Percentiles rank a stretch among this genome's conserved stretches.
These are phyloP conservation scores for Polytrichum commune DNA, from an alignment of 225 moss, liverwort and hornwort species.

Conservation along the genomic window DNA sequence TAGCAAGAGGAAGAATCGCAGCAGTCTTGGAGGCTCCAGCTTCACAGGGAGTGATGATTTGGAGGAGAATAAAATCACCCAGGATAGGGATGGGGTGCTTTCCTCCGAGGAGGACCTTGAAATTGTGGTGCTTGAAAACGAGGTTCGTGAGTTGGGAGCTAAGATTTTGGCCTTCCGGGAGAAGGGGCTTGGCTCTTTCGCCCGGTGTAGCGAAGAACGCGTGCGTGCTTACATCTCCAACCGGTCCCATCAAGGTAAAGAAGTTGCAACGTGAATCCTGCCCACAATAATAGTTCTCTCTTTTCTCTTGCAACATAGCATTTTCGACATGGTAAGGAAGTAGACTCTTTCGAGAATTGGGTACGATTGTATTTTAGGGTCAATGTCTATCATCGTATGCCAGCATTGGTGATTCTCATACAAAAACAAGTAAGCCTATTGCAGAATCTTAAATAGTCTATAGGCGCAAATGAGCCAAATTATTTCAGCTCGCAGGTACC, in stretches of 20 bases:
- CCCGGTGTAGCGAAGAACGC: constrained; percentile 22
- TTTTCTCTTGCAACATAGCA: neutral
- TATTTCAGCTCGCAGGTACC: no score
- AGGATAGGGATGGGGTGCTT: neutral
- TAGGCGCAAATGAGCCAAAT: no score
- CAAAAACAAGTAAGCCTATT: no score
- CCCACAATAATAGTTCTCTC: neutral
- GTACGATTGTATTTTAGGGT: no score
- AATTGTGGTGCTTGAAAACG: constrained; percentile 22
- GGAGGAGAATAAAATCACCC: neutral
- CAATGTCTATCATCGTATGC: no score
- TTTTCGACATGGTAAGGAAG: no score
- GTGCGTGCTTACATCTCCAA: neutral
- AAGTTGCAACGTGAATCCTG: neutral
- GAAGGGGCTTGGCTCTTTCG: constrained; percentile 40
- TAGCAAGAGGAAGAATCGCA: neutral
- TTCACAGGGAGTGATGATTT: neutral
- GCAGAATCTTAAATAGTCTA: no score
- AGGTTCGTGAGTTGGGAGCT: constrained; percentile 31
- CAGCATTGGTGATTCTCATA: no score
- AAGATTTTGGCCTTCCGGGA: constrained; percentile 37
- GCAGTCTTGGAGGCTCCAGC: neutral
- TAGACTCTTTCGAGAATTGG: no score
- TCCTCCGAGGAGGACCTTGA: constrained; percentile 7
- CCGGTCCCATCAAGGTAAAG: no score